These are phyloP conservation scores for Brassica cretica DNA, from an alignment of 345 rosid species.

Conservation along the genomic window DNA sequence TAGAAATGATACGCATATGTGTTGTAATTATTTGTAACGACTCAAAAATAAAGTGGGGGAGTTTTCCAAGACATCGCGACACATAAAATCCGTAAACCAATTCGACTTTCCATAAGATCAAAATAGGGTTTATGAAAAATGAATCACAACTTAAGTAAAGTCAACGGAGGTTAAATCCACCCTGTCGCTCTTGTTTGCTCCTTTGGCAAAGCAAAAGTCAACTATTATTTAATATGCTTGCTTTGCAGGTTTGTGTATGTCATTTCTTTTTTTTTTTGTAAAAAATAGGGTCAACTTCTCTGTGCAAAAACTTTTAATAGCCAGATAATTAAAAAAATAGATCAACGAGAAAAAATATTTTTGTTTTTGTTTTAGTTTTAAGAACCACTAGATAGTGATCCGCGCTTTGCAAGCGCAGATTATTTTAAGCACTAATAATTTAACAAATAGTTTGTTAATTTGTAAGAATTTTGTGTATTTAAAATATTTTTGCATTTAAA, in stretches of 20 bases:
- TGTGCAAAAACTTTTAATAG: background rate
- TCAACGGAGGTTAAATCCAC: constrained; percentile 35
- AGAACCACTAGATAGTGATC: too few species aligned
- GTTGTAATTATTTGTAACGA: background rate
- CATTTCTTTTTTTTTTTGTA: background rate
- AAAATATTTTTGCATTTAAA: too few species aligned
- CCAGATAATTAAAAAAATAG: background rate
- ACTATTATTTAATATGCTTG: constrained; percentile 24
- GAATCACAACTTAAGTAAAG: constrained; percentile 15
- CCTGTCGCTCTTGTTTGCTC: constrained; percentile 33
- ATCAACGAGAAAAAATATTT: background rate
- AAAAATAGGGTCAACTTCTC: background rate
- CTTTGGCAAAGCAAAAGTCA: constrained; percentile 38
- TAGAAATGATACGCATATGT: background rate
- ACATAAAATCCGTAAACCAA: background rate
- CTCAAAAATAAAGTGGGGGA: background rate
- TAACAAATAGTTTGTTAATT: too few species aligned
- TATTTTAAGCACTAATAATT: too few species aligned
- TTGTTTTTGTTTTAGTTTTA: background rate
- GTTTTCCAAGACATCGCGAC: background rate
- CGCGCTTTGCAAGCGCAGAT: too few species aligned
- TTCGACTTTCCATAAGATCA: constrained; percentile 12
- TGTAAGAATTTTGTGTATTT: too few species aligned
- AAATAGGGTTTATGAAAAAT: background rate
- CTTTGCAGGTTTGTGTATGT: constrained; percentile 14